phyloP scores from a whole-genome alignment of 192 early-diverging fungal species.

The Coemansia sp. region DNA sequence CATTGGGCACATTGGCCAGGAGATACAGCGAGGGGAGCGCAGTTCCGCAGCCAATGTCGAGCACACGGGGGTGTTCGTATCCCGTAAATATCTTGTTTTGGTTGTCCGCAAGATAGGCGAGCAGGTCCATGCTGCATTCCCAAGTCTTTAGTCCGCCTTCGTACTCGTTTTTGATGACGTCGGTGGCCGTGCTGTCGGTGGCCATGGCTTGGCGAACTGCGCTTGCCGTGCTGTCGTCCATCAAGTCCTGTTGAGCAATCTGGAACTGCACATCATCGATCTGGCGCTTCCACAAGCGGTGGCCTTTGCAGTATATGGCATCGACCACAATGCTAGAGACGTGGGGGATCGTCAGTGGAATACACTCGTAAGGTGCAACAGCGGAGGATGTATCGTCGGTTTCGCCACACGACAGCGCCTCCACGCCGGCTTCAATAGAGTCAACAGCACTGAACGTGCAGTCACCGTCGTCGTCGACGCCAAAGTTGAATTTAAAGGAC shows the following conservation, averaged over 20 bases:
- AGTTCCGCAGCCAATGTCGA: slow-evolving; percentile 86
- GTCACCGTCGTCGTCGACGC: slow-evolving; percentile 25
- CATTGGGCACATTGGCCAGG: slow-evolving; percentile 51
- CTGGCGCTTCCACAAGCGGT: slow-evolving; percentile 64
- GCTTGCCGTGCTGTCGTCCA: slow-evolving; percentile 51
- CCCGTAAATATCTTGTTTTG: slow-evolving; percentile 7
- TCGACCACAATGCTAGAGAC: slow-evolving; percentile 42
- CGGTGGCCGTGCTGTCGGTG: slow-evolving; percentile 45
- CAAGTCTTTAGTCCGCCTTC: slow-evolving; percentile 97
- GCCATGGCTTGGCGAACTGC: slow-evolving; percentile 31
- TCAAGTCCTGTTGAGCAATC: slow-evolving; percentile 69
- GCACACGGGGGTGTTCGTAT: slow-evolving; percentile 8
- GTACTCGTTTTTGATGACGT: slow-evolving; percentile 87
- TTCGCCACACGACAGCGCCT: background rate
- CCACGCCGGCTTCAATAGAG: background rate
- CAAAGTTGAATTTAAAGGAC: slow-evolving; percentile 52
- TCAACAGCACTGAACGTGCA: background rate
- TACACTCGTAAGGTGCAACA: slow-evolving; percentile 18
- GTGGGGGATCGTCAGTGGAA: slow-evolving; percentile 28
- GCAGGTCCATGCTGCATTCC: slow-evolving; percentile 91
- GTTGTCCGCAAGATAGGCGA: slow-evolving; percentile 61
- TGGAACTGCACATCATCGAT: slow-evolving; percentile 82
- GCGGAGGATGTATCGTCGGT: background rate
- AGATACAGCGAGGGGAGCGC: slow-evolving; percentile 80
- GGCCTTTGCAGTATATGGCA: slow-evolving; percentile 31